phyloP scores from a whole-genome alignment of 345 rosid genomes.

The Lumnitzera racemosa region DNA sequence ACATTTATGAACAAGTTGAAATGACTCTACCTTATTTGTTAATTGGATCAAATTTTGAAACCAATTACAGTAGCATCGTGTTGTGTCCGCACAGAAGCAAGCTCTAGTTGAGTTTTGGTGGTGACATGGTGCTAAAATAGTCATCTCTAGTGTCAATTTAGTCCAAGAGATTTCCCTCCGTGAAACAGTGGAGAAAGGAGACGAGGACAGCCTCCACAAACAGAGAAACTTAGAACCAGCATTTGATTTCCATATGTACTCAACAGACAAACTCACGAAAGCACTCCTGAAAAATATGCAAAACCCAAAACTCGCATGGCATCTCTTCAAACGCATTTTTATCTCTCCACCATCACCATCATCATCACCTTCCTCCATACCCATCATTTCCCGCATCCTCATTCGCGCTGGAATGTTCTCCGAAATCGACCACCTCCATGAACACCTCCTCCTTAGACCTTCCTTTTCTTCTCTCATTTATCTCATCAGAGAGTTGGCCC shows the following conservation, averaged over 20 bases:
- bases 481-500: slow-evolving; percentile 38
- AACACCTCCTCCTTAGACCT: slow-evolving; percentile 26
- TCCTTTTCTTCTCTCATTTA: slow-evolving; percentile 34
- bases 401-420: slow-evolving; percentile 48
- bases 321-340: slow-evolving; percentile 62
- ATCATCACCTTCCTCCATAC: slow-evolving; percentile 23
- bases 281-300: slow-evolving; percentile 52
- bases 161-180: too few species aligned
- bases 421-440: slow-evolving; percentile 64
- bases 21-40: too few species aligned
- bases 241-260: slow-evolving; percentile 33
- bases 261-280: slow-evolving; percentile 38
- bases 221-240: not conserved
- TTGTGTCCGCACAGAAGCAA: too few species aligned
- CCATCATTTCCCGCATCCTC: slow-evolving; percentile 59
- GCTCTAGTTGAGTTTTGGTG: too few species aligned
- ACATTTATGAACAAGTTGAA: too few species aligned
- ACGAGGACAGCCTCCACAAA: too few species aligned
- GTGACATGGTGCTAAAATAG: too few species aligned
- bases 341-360: slow-evolving; percentile 28
- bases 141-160: too few species aligned
- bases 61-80: too few species aligned
- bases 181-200: too few species aligned
- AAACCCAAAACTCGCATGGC: slow-evolving; percentile 82
- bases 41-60: too few species aligned